phyloP scores from a whole-genome alignment of 2,329 filamentous ascomycete species.

The Capronia coronata region DNA sequence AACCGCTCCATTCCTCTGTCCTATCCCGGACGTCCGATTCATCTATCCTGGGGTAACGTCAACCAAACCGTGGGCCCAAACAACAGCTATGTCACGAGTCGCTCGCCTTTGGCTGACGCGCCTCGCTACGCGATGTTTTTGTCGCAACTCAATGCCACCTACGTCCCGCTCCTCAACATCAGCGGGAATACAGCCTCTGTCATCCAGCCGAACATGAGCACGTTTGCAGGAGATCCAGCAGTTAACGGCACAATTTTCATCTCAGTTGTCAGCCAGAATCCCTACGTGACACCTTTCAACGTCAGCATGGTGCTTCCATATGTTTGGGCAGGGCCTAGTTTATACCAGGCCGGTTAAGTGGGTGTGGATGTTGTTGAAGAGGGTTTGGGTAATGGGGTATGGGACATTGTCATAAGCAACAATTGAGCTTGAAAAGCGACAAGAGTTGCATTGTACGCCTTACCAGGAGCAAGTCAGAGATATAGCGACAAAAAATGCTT shows the following conservation, averaged over 20 bases:
- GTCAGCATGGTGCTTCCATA: conserved; percentile 67
- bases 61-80: conserved; percentile 68
- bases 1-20: conserved; percentile 67
- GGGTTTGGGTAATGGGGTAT: neutral
- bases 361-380: too few relatives aligned
- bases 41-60: conserved; percentile 65
- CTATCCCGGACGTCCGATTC: conserved; percentile 65
- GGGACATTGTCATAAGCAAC: too few relatives aligned
- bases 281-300: conserved; percentile 70
- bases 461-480: too few relatives aligned
- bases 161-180: conserved; percentile 53
- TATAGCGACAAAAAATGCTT: too few relatives aligned
- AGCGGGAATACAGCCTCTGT: conserved; percentile 57
- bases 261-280: conserved; percentile 62
- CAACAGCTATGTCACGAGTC: conserved; percentile 67
- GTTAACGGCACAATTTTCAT: conserved; percentile 77
- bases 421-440: too few relatives aligned
- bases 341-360: conserved; percentile 78
- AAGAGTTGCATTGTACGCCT: too few relatives aligned
- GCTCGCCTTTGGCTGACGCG: conserved; percentile 45
- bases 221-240: conserved; percentile 61
- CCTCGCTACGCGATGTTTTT: conserved; percentile 71
- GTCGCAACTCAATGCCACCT: conserved; percentile 68
- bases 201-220: conserved; percentile 63
- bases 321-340: conserved; percentile 60